Base-by-base conservation (phyloP, 352 stramenopile genomes). In the Phytopythium chamaehyphon region DNA sequence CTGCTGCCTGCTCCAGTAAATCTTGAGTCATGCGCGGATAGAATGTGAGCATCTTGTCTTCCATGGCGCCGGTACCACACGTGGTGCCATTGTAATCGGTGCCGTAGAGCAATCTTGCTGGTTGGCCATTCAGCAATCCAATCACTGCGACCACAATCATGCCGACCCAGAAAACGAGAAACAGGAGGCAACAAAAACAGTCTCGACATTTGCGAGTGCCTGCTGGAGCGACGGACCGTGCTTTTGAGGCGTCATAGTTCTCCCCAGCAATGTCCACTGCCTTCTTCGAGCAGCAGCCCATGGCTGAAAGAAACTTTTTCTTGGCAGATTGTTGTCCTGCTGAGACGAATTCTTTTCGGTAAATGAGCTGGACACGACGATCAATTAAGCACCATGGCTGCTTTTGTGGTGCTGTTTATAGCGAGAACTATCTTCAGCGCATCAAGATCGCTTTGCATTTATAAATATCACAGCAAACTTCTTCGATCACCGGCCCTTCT, bases 21-120 rank as follows among this genome's bases (percentile, higher is more conserved):
- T 94, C 83, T 46, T 94, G 67, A 15, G 63, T 87, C 47, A 94
- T 78, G 19, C 83, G 76, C 22, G 83, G 83, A 45, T 93, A 94
- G 47, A 84, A 89, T 12, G 73, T 89, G 26, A 86, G 66, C 1
- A 60, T 43, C 7, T 59, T 50, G 18, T 64, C 40, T 18, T 58
- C 39, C 14, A 62, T 47, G 4, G 51, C 51, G 0, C 70, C 75
- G 6, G 72, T 86, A 33, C 83, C 83, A 21, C 83, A 93, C 8
- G 81, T 85, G 19, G 71, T 87, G 46, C 83, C 83, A 40, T 84
- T 87, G 39, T 86, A 86, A 51, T 93, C 83, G 19, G 66, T 68
- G 26, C 75, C 83, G 47, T 83, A 93, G 6, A 91, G 62, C 45
- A 93, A 52, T 4, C 79, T 72, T 31, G 86, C 76, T 6, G 83